A percentile compares a stretch with the other conserved stretches of the same genome.
phyloP scores from a whole-genome alignment of 768 basidiomycete species.

The Suillus weaverae region DNA sequence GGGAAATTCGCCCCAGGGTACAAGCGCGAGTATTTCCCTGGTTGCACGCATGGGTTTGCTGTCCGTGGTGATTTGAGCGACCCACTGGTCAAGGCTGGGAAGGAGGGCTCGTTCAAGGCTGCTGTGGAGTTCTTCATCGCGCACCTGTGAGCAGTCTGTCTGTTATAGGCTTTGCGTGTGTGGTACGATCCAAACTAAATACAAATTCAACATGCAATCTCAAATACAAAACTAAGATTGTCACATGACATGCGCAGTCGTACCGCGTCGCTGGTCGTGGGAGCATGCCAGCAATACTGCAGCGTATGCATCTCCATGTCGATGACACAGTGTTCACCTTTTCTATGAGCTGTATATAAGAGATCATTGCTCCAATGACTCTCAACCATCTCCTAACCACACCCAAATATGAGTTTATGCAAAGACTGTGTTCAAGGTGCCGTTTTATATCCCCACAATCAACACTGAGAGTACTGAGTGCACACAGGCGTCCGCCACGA shows the following conservation, averaged over 20 bases:
- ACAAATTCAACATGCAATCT: not conserved
- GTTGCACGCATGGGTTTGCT: constrained; percentile 56
- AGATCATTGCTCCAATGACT: not conserved
- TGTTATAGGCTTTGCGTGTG: not conserved
- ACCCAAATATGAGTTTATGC: constrained; percentile 49
- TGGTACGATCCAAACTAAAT: not conserved
- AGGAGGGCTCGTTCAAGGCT: constrained; percentile 62
- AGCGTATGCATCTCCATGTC: not conserved
- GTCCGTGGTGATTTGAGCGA: constrained; percentile 46
- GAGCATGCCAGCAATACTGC: not conserved
- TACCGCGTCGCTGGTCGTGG: not conserved
- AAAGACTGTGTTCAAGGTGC: constrained; percentile 55
- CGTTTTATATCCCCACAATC: constrained; percentile 7
- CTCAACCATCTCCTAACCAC: not conserved
- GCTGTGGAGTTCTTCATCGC: constrained; percentile 55
- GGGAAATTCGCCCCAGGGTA: constrained; percentile 52
- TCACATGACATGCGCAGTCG: not conserved
- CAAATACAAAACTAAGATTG: constrained; percentile 10
- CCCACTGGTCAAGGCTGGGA: constrained; percentile 58
- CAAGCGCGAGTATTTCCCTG: constrained; percentile 47
- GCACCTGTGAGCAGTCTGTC: constrained; percentile 19
- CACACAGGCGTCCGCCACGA: constrained; percentile 50
- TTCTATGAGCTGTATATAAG: not conserved
- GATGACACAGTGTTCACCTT: not conserved
- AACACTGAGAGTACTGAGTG: not conserved